phyloP scores from a whole-genome alignment of 768 basidiomycete genomes.

The Naematelia encephala region DNA sequence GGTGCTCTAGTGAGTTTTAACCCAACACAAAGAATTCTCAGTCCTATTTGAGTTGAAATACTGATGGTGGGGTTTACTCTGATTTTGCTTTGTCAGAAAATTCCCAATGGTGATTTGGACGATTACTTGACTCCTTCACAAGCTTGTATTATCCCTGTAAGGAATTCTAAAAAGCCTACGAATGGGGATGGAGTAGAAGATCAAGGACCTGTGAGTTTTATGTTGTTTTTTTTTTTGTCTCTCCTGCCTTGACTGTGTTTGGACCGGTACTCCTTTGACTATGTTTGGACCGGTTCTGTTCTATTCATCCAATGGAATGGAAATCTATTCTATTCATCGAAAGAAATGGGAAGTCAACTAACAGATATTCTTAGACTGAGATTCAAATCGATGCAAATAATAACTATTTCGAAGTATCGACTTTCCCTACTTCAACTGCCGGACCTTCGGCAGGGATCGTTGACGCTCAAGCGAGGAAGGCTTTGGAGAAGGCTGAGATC shows the following conservation, averaged over 20 bases:
- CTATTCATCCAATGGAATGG: slow-evolving; percentile 33
- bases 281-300: too few relatives aligned
- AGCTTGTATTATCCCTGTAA: slow-evolving; percentile 94
- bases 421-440: slow-evolving; percentile 27
- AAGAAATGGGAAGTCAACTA: slow-evolving; percentile 38
- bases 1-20: slow-evolving; percentile 22
- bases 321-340: slow-evolving; percentile 8
- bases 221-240: too few relatives aligned
- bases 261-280: too few relatives aligned
- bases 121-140: slow-evolving; percentile 96
- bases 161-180: slow-evolving; percentile 54
- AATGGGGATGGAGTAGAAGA: slow-evolving; percentile 14
- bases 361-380: slow-evolving; percentile 69
- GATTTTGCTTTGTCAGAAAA: slow-evolving; percentile 57
- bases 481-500: slow-evolving; percentile 89
- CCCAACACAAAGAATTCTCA: too few relatives aligned
- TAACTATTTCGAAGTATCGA: slow-evolving; percentile 76
- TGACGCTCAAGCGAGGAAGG: slow-evolving; percentile 51
- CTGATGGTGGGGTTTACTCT: slow-evolving; percentile 7
- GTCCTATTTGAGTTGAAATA: slow-evolving; percentile 45
- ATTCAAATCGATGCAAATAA: slow-evolving; percentile 83
- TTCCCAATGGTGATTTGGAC: slow-evolving; percentile 85
- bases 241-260: too few relatives aligned
- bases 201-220: slow-evolving; percentile 22
- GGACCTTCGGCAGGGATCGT: slow-evolving; percentile 26